Evolutionary conservation across 164 flowering plant species (phyloP).

Genomic region (Stephania cephalantha): DNA sequence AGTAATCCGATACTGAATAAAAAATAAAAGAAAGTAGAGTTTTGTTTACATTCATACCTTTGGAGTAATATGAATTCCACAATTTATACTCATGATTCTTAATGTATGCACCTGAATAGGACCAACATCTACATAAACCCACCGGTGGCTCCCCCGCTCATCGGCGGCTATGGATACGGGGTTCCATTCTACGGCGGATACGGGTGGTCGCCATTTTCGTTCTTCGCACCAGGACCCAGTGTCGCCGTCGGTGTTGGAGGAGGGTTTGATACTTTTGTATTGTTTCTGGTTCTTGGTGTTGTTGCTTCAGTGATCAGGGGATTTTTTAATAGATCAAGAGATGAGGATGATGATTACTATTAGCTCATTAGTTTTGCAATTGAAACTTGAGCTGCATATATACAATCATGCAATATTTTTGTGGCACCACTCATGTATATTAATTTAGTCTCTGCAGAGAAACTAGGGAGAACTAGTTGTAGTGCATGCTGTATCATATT

Average conservation of each 20-base stretch:
- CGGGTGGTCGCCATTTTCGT: conserved; percentile 97
- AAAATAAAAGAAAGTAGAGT: too few relatives aligned
- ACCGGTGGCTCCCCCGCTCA: conserved; percentile 77
- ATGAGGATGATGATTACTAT: conserved; percentile 52
- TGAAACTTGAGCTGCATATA: neutral
- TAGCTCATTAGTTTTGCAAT: neutral
- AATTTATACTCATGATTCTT: neutral
- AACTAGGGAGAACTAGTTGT: too few relatives aligned
- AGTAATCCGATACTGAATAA: too few relatives aligned
- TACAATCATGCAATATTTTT: neutral
- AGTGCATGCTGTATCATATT: neutral
- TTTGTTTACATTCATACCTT: too few relatives aligned
- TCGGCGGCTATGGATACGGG: conserved; percentile 86
- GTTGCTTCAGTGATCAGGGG: conserved; percentile 62
- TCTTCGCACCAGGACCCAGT: conserved; percentile 80
- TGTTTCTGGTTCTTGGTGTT: conserved; percentile 67
- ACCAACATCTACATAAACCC: conserved; percentile 89
- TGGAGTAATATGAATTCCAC: neutral
- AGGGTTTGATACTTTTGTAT: conserved; percentile 58
- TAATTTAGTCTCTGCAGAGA: neutral
- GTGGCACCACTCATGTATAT: neutral
- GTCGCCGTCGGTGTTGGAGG: conserved; percentile 86
- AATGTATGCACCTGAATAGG: conserved; percentile 31
- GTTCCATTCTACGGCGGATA: conserved; percentile 80
- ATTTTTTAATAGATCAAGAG: conserved; percentile 39